Conservation (phyloP, 1,284 basidiomycete species). For the Cryptococcus sp. region DNA sequence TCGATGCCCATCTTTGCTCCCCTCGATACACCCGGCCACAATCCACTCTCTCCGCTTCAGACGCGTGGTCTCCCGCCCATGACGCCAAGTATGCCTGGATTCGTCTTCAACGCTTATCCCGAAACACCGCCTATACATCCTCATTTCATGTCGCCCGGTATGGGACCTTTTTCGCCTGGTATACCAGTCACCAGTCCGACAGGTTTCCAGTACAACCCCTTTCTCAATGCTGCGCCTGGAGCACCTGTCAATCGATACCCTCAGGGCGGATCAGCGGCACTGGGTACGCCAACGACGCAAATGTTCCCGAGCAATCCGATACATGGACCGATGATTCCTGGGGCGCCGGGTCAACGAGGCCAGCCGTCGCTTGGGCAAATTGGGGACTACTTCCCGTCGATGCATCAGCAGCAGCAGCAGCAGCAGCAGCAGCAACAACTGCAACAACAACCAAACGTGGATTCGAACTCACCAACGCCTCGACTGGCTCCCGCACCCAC, state of each 20-base stretch:
- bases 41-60: constrained; percentile 39
- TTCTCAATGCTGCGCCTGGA: constrained; percentile 47
- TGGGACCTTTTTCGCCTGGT: constrained; percentile 46
- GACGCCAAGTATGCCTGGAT: constrained; percentile 49
- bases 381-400: constrained; percentile 34
- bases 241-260: constrained; percentile 38
- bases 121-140: constrained; percentile 44
- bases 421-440: background rate
- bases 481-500: background rate
- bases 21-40: constrained; percentile 19
- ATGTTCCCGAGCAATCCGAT: constrained; percentile 30
- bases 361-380: constrained; percentile 1
- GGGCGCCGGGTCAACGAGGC: background rate
- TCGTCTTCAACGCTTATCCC: constrained; percentile 46
- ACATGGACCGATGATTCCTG: constrained; percentile 15
- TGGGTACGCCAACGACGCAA: constrained; percentile 42
- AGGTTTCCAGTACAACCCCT: constrained; percentile 37
- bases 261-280: constrained; percentile 28
- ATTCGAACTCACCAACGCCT: background rate
- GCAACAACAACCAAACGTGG: background rate
- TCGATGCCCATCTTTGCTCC: constrained; percentile 36
- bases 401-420: background rate
- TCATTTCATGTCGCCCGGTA: constrained; percentile 38
- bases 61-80: constrained; percentile 44
- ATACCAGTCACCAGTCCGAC: constrained; percentile 40